phyloP scores from a whole-genome alignment of 2,329 filamentous ascomycete species.

The Phoma sp. region DNA sequence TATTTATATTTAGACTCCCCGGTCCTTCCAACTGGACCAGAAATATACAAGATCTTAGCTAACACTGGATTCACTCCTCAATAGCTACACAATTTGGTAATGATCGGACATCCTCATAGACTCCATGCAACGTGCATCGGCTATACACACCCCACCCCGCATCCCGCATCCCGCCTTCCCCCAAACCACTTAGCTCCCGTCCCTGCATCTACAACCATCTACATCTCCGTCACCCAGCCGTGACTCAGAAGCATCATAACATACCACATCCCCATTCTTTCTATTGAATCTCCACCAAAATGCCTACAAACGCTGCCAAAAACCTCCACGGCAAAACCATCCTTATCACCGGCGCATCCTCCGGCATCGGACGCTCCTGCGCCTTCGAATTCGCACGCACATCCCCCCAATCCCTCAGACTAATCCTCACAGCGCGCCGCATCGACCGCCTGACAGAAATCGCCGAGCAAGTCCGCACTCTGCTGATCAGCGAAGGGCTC shows the following conservation, averaged over 20 bases:
- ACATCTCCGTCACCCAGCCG: not conserved
- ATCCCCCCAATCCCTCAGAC: slow-evolving; percentile 74
- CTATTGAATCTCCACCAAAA: not conserved
- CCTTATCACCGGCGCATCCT: slow-evolving; percentile 87
- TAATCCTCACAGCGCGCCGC: slow-evolving; percentile 85
- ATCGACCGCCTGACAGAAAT: slow-evolving; percentile 77
- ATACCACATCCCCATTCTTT: not conserved
- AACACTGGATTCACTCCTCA: too few relatives aligned
- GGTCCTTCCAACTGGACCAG: too few relatives aligned
- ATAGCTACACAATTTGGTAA: too few relatives aligned
- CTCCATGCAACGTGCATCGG: not conserved
- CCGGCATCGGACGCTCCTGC: slow-evolving; percentile 81
- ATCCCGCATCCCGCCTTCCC: slow-evolving; percentile 8
- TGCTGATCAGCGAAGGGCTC: slow-evolving; percentile 77
- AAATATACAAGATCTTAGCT: too few relatives aligned
- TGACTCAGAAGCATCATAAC: not conserved
- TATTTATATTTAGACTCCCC: too few relatives aligned
- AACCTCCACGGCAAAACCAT: slow-evolving; percentile 91
- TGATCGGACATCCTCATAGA: too few relatives aligned
- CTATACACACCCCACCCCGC: slow-evolving; percentile 5
- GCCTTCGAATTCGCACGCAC: slow-evolving; percentile 91
- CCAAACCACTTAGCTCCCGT: not conserved
- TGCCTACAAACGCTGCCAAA: slow-evolving; percentile 59
- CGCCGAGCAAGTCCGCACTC: too few relatives aligned
- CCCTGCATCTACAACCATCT: not conserved